phyloP scores from a whole-genome alignment of 2,329 filamentous ascomycete genomes.

The Clonostachys rosea region DNA sequence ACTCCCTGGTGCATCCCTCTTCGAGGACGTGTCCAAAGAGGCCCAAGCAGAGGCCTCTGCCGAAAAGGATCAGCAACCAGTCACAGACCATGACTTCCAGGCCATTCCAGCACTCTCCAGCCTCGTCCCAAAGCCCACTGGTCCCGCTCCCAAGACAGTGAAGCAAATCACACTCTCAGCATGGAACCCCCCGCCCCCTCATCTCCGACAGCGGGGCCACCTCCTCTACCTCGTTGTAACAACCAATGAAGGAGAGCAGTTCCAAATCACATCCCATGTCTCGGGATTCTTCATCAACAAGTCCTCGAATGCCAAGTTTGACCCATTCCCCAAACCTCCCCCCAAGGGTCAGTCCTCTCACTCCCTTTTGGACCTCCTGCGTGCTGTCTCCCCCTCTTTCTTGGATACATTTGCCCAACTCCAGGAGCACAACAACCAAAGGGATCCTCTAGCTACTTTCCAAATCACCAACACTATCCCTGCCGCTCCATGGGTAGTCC shows the following conservation, averaged over 20 bases:
- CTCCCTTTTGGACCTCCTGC: conserved; percentile 78
- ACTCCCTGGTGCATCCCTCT: conserved; percentile 77
- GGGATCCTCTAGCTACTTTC: conserved; percentile 87
- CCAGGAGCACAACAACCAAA: conserved; percentile 78
- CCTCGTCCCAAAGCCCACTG: conserved; percentile 64
- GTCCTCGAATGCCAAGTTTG: conserved; percentile 91
- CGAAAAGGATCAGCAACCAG: conserved; percentile 24
- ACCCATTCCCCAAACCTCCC: conserved; percentile 74
- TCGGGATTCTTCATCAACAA: conserved; percentile 98
- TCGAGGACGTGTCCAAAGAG: conserved; percentile 66
- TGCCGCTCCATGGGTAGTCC: conserved; percentile 86
- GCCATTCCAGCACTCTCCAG: conserved; percentile 62
- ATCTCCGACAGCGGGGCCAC: conserved; percentile 87
- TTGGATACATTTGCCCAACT: conserved; percentile 68
- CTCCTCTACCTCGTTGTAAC: conserved; percentile 84
- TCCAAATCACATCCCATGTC: conserved; percentile 88
- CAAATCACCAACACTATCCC: conserved; percentile 95
- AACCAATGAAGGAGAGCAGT: conserved; percentile 91
- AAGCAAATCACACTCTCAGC: conserved; percentile 84
- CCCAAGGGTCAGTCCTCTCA: conserved; percentile 79
- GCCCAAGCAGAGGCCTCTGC: conserved; percentile 30
- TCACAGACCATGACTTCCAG: conserved; percentile 74
- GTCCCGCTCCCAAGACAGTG: conserved; percentile 79
- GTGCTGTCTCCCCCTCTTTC: conserved; percentile 80
- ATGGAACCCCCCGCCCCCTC: conserved; percentile 94